phyloP scores from a whole-genome alignment of 345 rosid species.

The Lepidium didymum region DNA sequence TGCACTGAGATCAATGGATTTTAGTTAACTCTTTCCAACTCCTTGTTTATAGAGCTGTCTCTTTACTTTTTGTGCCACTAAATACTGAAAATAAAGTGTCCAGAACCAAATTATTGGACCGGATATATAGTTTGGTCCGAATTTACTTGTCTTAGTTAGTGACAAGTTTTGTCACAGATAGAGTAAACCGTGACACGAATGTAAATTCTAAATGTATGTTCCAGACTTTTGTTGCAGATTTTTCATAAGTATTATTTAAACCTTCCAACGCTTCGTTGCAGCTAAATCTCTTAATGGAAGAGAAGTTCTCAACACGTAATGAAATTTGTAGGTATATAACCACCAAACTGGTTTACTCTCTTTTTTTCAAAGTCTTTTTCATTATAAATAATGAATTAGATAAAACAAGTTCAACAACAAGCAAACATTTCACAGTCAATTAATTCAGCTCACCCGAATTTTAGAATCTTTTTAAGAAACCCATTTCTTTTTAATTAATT shows the following conservation, averaged over 20 bases:
- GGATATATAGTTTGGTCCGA: too few species aligned
- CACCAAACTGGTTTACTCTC: constrained; percentile 13
- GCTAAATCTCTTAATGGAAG: background rate
- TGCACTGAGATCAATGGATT: constrained; percentile 16
- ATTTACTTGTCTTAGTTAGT: too few species aligned
- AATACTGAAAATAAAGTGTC: background rate
- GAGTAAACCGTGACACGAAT: too few species aligned
- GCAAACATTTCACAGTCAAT: constrained; percentile 20
- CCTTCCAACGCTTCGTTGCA: too few species aligned
- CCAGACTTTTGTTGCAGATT: too few species aligned
- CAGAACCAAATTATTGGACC: too few species aligned
- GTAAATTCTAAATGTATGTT: too few species aligned
- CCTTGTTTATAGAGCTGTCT: background rate
- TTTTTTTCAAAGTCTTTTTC: background rate
- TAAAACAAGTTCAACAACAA: constrained; percentile 31
- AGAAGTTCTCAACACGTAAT: background rate
- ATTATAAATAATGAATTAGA: constrained; percentile 6
- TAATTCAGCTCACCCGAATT: constrained; percentile 27
- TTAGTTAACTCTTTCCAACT: background rate
- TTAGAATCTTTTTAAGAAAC: constrained; percentile 8
- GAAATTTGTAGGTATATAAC: constrained; percentile 19
- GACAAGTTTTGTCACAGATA: too few species aligned
- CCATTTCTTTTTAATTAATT: background rate
- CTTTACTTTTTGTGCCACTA: constrained; percentile 7
- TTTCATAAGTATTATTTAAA: too few species aligned